Evolutionary conservation across 148 eudicot genomes (phyloP).

Genomic region (Hydrangea macrophylla): DNA sequence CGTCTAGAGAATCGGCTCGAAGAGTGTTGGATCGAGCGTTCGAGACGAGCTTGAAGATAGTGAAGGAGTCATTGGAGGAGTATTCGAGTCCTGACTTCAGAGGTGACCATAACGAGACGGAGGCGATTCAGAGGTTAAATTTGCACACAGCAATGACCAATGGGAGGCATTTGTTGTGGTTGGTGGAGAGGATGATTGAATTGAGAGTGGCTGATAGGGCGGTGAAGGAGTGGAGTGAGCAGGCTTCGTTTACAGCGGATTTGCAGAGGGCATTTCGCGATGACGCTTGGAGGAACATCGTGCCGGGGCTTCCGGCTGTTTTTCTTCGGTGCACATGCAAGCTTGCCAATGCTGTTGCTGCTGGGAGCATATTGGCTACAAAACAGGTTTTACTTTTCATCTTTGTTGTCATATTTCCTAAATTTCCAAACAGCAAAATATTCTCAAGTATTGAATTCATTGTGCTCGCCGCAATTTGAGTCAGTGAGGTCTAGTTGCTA

Average conservation of each 20-base stretch:
- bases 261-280: slow-evolving; percentile 86
- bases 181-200: slow-evolving; percentile 94
- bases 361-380: slow-evolving; percentile 65
- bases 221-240: slow-evolving; percentile 81
- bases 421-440: no score
- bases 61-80: slow-evolving; percentile 79
- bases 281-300: slow-evolving; percentile 82
- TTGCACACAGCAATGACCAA: slow-evolving; percentile 68
- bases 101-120: slow-evolving; percentile 79
- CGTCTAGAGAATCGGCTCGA: slow-evolving; percentile 57
- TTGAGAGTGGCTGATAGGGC: slow-evolving; percentile 76
- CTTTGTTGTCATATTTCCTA: not conserved
- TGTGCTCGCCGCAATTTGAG: not conserved
- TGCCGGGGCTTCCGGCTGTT: slow-evolving; percentile 71
- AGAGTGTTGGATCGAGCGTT: slow-evolving; percentile 65
- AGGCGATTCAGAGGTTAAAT: slow-evolving; percentile 87
- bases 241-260: slow-evolving; percentile 63
- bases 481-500: not conserved
- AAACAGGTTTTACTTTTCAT: slow-evolving; percentile 48
- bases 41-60: slow-evolving; percentile 52
- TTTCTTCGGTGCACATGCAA: slow-evolving; percentile 69
- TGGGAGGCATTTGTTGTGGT: slow-evolving; percentile 86
- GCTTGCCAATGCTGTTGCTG: slow-evolving; percentile 71
- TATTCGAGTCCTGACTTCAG: slow-evolving; percentile 80
- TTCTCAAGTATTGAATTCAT: no score